Evolutionary conservation across 2,329 filamentous ascomycete species (phyloP), one percentile per base, ranked within the genome.

Genomic region (Pyricularia pennisetigena): DNA sequence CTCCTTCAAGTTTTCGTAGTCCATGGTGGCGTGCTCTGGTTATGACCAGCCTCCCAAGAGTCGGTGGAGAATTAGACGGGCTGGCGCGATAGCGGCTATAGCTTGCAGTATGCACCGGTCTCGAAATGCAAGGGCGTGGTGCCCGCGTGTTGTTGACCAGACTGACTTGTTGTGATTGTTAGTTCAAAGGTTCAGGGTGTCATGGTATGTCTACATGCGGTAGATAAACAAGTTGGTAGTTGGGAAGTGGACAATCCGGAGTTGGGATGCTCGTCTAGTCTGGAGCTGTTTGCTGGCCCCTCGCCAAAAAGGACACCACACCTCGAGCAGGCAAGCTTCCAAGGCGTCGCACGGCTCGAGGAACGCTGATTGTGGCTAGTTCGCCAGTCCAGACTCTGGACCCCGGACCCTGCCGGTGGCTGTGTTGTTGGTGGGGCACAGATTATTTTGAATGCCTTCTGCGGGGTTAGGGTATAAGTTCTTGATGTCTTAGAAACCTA

Each of bases 1-100:
- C 81, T 97, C 94, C 82, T 97, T 97, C 73, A 97, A 82, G 73
- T 89, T 86, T 79, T 97, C 94, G 84, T 93, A 97, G 78, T 97
- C 94, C 93, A 97, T 97, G 65, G 61, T 72, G 66, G 41, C 41
- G 32, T 54, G 57, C 23, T 61, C n/a, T 61, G 57, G 23, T 24
- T 24, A 16, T 26, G 8, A 6, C 26, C 24, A 20, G 16, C 59
- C 59, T 62, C 59, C 59, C 10, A 62, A 62, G 59, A 62, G 59
- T 62, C 59, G 59, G 59, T 62, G 59, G 59, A 28, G 24, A 62
- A 62, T 62, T 62, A 62, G 24, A 28, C 14, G 59, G 59, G 24
- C 5, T 28, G 59, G 59, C 59, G 59, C 59, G 59, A 29, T 62
- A 62, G 59, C 59, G 59, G 59, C 59, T 62, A 35, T 35, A 28